Percentiles rank a stretch among this genome's conserved stretches.
Evolutionary conservation across 108 stramenopile species (phyloP).

Genomic region (Conticribra weissflogii): DNA sequence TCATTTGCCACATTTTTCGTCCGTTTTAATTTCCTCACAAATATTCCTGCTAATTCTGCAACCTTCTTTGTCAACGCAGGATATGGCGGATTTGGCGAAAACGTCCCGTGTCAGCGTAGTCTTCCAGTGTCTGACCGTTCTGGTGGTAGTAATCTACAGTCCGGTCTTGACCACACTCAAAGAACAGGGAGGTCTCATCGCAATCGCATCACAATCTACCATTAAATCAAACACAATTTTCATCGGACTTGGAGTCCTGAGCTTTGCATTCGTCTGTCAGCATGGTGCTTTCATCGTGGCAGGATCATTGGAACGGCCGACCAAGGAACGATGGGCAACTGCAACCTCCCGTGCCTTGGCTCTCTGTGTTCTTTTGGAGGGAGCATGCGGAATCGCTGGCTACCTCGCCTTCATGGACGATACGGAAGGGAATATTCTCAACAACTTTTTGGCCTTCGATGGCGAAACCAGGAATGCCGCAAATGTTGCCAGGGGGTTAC

Average conservation of each 20-base stretch:
- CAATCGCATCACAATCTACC: constrained; percentile 29
- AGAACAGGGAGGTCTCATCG: constrained; percentile 28
- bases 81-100: constrained; percentile 84
- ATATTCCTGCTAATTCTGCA: no score
- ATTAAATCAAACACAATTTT: constrained; percentile 33
- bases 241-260: constrained; percentile 46
- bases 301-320: constrained; percentile 42
- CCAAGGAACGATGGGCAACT: constrained; percentile 40
- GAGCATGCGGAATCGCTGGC: constrained; percentile 30
- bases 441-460: constrained; percentile 63
- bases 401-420: constrained; percentile 49
- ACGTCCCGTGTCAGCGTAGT: constrained; percentile 40
- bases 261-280: constrained; percentile 54
- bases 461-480: constrained; percentile 30
- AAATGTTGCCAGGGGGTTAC: constrained; percentile 50
- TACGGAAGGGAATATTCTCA: constrained; percentile 66
- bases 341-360: constrained; percentile 39
- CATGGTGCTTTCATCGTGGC: constrained; percentile 54
- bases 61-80: constrained; percentile 17
- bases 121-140: constrained; percentile 34
- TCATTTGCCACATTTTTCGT: background rate
- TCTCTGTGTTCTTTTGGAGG: constrained; percentile 43
- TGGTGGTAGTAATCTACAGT: constrained; percentile 38
- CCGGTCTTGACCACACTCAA: constrained; percentile 27
- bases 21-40: no score